Evolutionary conservation across 352 stramenopile genomes (phyloP).

Genomic region (Phytophthora foliorum): DNA sequence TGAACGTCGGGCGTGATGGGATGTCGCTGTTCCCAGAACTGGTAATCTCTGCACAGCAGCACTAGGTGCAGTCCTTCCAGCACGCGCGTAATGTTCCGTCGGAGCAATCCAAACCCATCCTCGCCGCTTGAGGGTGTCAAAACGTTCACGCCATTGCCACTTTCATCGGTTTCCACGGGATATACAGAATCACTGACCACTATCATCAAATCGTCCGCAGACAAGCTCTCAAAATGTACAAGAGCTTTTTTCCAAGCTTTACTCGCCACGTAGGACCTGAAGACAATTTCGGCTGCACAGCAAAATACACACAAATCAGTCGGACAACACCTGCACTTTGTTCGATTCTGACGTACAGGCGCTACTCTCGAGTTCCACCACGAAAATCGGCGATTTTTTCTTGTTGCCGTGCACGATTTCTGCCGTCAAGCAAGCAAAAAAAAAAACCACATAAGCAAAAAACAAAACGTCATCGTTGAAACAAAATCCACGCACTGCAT

Average conservation of each 20-base stretch:
- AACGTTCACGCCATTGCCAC: conserved; percentile 41
- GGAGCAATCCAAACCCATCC: conserved; percentile 85
- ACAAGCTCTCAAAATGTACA: conserved; percentile 73
- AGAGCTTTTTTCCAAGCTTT: conserved; percentile 90
- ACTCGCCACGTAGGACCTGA: conserved; percentile 78
- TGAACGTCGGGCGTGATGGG: conserved; percentile 67
- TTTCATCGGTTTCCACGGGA: conserved; percentile 25
- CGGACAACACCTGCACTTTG: not conserved
- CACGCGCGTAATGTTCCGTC: conserved; percentile 74
- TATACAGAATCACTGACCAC: conserved; percentile 40
- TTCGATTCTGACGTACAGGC: conserved; percentile 40
- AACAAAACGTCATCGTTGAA: conserved; percentile 3
- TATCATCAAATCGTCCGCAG: conserved; percentile 52
- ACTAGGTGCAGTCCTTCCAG: conserved; percentile 79
- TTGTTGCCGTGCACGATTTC: conserved; percentile 83
- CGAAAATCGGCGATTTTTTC: conserved; percentile 84
- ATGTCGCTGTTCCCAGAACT: conserved; percentile 89
- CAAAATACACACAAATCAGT: conserved; percentile 14
- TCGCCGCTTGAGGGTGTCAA: conserved; percentile 66
- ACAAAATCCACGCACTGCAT: conserved; percentile 55
- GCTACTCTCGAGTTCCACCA: conserved; percentile 69
- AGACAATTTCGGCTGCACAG: conserved; percentile 62
- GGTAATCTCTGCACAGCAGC: conserved; percentile 73
- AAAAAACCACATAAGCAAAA: conserved; percentile 7
- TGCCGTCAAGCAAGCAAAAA: conserved; percentile 31